Evolutionary conservation across 139 green algal species (phyloP).

Genomic region (Coccomyxa sp.): DNA sequence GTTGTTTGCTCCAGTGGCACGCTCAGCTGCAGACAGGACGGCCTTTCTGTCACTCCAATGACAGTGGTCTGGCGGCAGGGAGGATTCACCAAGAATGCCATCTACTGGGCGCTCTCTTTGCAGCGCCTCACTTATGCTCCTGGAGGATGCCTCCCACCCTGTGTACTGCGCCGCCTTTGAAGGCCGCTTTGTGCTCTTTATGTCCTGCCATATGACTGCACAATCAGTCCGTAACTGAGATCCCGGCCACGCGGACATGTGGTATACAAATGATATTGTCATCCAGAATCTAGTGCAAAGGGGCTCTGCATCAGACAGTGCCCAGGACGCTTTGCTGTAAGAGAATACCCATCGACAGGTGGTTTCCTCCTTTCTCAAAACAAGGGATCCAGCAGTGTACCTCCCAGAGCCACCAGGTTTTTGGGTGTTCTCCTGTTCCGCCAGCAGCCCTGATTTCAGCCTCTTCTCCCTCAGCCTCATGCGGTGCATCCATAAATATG

Average conservation of each 20-base stretch:
- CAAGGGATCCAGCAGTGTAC: neutral
- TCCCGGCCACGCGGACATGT: too few relatives aligned
- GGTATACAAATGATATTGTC: neutral
- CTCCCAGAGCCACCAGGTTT: slow-evolving; percentile 5
- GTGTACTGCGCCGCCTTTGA: slow-evolving; percentile 39
- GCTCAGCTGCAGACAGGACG: neutral
- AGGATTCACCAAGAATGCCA: neutral
- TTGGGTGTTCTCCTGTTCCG: neutral
- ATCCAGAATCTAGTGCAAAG: neutral
- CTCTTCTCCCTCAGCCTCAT: slow-evolving; percentile 9
- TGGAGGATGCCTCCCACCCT: slow-evolving; percentile 25
- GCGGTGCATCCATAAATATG: slow-evolving; percentile 62
- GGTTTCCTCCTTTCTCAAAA: neutral
- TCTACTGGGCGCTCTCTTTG: neutral
- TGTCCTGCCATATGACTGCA: slow-evolving; percentile 46
- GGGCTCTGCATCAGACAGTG: too few relatives aligned
- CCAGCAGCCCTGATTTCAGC: slow-evolving; percentile 3
- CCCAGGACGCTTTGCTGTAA: neutral
- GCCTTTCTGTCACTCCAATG: neutral
- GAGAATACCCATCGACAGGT: neutral
- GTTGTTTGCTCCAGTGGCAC: neutral
- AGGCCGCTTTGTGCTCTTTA: slow-evolving; percentile 20
- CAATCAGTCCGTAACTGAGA: neutral
- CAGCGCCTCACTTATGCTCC: slow-evolving; percentile 22
- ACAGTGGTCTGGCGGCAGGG: too few relatives aligned